These are phyloP conservation scores for Cutaneotrichosporon sp. DNA, from an alignment of 1,284 basidiomycete species.

Conservation along the genomic window DNA sequence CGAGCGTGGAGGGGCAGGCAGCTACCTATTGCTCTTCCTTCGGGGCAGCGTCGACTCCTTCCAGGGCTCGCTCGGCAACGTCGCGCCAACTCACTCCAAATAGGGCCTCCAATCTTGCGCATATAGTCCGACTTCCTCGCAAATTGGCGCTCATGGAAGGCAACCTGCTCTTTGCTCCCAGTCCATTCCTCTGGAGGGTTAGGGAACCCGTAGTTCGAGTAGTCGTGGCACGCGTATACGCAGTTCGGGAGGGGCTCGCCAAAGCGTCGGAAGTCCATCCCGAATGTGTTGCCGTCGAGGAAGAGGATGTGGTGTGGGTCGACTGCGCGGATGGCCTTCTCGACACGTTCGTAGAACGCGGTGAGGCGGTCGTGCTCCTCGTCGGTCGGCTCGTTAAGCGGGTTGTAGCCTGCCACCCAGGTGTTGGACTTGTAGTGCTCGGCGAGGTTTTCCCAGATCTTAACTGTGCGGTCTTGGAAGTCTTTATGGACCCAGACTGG, in stretches of 20 bases:
- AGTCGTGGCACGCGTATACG: slow-evolving; percentile 68
- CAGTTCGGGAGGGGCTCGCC: slow-evolving; percentile 21
- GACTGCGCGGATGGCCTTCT: slow-evolving; percentile 61
- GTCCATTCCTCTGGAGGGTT: slow-evolving; percentile 54
- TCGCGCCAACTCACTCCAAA: slow-evolving; percentile 18
- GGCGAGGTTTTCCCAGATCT: slow-evolving; percentile 66
- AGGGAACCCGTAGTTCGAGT: slow-evolving; percentile 61
- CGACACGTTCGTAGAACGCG: slow-evolving; percentile 60
- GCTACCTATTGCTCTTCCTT: too few relatives aligned
- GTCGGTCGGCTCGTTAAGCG: slow-evolving; percentile 70
- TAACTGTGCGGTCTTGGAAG: slow-evolving; percentile 65
- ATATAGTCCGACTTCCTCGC: slow-evolving; percentile 55
- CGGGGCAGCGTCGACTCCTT: too few relatives aligned
- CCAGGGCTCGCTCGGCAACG: too few relatives aligned
- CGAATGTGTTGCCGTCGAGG: slow-evolving; percentile 60
- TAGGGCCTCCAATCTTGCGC: slow-evolving; percentile 11
- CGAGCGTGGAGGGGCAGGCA: too few relatives aligned
- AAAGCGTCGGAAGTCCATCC: slow-evolving; percentile 67
- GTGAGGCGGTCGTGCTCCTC: slow-evolving; percentile 52
- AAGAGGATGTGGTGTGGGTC: slow-evolving; percentile 59
- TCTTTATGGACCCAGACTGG: slow-evolving; percentile 69
- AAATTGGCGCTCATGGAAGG: slow-evolving; percentile 51
- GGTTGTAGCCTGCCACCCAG: slow-evolving; percentile 64
- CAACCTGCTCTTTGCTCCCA: slow-evolving; percentile 54
- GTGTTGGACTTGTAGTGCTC: slow-evolving; percentile 59